A percentile compares a stretch with the other conserved stretches of the same genome.
Evolutionary conservation across 2,329 filamentous ascomycete genomes (phyloP).

Genomic region (Chaetomiaceae sp.): DNA sequence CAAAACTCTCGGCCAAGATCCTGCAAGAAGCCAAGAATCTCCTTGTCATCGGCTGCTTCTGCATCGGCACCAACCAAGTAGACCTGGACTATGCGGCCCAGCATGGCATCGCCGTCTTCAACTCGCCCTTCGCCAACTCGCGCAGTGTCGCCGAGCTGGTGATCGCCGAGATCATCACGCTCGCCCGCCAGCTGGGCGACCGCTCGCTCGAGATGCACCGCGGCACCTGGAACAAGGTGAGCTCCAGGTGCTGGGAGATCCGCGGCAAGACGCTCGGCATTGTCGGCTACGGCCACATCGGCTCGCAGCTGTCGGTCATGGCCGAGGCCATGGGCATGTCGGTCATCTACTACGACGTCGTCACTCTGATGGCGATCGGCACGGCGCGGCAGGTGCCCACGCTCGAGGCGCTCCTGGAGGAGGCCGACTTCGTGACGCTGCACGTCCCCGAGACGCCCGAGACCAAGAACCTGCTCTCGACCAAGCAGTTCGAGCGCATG

Average conservation of each 20-base stretch:
- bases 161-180: constrained; percentile 85
- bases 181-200: constrained; percentile 89
- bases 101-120: constrained; percentile 94
- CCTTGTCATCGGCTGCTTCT: constrained; percentile 96
- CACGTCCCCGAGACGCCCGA: constrained; percentile 93
- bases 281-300: constrained; percentile 95
- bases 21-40: constrained; percentile 87
- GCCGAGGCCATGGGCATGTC: constrained; percentile 97
- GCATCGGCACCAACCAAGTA: constrained; percentile 96
- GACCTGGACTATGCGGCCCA: constrained; percentile 77
- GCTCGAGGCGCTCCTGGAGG: constrained; percentile 68
- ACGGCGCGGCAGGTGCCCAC: constrained; percentile 78
- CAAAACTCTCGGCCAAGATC: constrained; percentile 82
- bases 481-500: constrained; percentile 76
- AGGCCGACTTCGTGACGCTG: constrained; percentile 87
- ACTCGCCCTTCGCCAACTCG: constrained; percentile 97
- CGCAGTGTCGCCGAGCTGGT: constrained; percentile 94
- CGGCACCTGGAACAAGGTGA: constrained; percentile 97
- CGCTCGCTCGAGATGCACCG: constrained; percentile 91
- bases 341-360: constrained; percentile 94
- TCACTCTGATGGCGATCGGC: constrained; percentile 91
- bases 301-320: constrained; percentile 88
- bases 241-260: constrained; percentile 94
- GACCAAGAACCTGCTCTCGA: constrained; percentile 88
- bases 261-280: constrained; percentile 96